phyloP scores from a whole-genome alignment of 176 grass and related monocot genomes.

The Oropetium thomaeum region DNA sequence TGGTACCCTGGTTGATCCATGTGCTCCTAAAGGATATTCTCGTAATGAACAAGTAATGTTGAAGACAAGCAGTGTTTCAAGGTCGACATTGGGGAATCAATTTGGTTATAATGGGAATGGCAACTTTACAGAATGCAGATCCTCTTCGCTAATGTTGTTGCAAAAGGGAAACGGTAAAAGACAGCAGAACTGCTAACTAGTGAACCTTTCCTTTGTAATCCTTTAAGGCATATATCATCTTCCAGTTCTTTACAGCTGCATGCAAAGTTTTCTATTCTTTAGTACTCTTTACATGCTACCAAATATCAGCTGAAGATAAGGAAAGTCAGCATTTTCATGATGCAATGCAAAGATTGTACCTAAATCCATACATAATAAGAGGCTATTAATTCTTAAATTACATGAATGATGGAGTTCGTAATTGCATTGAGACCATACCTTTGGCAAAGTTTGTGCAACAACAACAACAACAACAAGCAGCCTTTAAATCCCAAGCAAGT shows the following conservation, averaged over 20 bases:
- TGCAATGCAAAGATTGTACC: not conserved
- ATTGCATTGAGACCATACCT: not conserved
- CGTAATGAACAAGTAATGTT: slow-evolving; percentile 34
- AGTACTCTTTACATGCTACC: not conserved
- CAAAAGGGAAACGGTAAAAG: slow-evolving; percentile 63
- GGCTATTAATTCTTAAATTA: not conserved
- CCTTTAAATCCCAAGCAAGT: no score
- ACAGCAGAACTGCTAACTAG: not conserved
- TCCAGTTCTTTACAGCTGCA: not conserved
- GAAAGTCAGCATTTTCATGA: not conserved
- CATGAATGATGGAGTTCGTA: slow-evolving; percentile 7
- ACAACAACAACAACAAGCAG: no score
- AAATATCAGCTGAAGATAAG: not conserved
- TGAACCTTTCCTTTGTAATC: not conserved
- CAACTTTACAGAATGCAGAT: slow-evolving; percentile 66
- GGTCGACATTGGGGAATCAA: slow-evolving; percentile 39
- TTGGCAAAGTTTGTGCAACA: not conserved
- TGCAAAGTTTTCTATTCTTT: not conserved
- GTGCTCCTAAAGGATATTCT: slow-evolving; percentile 73
- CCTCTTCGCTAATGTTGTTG: slow-evolving; percentile 47
- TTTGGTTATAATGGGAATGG: slow-evolving; percentile 47
- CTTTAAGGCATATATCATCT: not conserved
- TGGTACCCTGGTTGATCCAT: slow-evolving; percentile 57
- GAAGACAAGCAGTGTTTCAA: slow-evolving; percentile 9
- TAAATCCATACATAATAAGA: not conserved